A percentile compares a stretch with the other conserved stretches of the same genome.
Evolutionary conservation across 2,329 filamentous ascomycete genomes (phyloP).

Genomic region (Fusarium dimerum): DNA sequence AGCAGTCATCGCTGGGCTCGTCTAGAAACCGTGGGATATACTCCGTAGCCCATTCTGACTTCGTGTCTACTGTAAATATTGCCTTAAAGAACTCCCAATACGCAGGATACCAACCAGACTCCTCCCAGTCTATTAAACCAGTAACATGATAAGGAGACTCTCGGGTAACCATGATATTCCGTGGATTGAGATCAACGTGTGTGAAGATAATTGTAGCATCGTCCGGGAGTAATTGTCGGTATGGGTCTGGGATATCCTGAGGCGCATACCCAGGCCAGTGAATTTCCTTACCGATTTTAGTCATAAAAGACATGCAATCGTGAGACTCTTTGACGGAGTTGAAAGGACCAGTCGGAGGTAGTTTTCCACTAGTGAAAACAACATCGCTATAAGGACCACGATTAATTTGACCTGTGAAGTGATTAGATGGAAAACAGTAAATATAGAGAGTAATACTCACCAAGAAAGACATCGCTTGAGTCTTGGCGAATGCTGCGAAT

Average conservation of each 20-base stretch:
- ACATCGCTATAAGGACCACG: constrained; percentile 1
- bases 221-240: background rate
- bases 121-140: constrained; percentile 16
- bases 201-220: constrained; percentile 4
- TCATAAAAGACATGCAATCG: constrained; percentile 5
- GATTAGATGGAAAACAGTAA: background rate
- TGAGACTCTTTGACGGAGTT: constrained; percentile 5
- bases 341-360: constrained; percentile 7
- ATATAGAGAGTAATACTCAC: constrained; percentile 1
- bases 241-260: constrained; percentile 3
- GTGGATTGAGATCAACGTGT: constrained; percentile 8
- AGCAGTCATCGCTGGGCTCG: background rate
- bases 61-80: background rate
- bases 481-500: too few species aligned
- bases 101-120: constrained; percentile 17
- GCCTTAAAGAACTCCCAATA: constrained; percentile 23
- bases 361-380: constrained; percentile 1
- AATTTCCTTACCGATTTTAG: background rate
- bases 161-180: constrained; percentile 16
- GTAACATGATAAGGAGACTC: background rate
- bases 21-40: constrained; percentile 2
- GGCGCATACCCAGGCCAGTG: background rate
- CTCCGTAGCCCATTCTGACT: background rate
- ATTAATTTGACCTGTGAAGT: constrained; percentile 18
- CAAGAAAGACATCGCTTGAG: constrained; percentile 2